These are phyloP conservation scores for Gynochthodes officinalis DNA, from an alignment of 257 asterid species.

Conservation along the genomic window DNA sequence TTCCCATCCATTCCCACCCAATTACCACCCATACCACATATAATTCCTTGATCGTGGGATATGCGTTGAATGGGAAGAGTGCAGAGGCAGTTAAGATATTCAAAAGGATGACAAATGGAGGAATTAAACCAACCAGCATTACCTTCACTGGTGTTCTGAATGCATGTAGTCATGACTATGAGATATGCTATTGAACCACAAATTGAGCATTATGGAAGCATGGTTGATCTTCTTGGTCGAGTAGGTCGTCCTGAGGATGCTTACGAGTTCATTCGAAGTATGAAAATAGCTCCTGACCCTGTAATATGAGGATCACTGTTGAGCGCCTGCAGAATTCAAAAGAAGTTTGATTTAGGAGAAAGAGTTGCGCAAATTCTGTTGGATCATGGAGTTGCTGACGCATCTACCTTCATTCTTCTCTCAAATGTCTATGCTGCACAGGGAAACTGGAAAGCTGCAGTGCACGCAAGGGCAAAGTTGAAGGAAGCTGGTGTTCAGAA, in stretches of 20 bases:
- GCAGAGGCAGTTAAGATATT: conserved; percentile 35
- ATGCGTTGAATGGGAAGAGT: conserved; percentile 48
- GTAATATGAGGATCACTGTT: conserved; percentile 49
- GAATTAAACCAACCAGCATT: conserved; percentile 37
- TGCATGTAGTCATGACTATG: conserved; percentile 46
- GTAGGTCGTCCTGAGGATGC: conserved; percentile 50
- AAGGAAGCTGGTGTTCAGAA: conserved; percentile 35
- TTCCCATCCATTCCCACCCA: no score
- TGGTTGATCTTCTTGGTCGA: conserved; percentile 60
- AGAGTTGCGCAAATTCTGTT: conserved; percentile 26
- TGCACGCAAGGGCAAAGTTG: conserved; percentile 35
- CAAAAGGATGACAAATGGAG: conserved; percentile 32
- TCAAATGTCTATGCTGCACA: conserved; percentile 41
- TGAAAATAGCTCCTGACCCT: conserved; percentile 34
- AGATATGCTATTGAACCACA: conserved; percentile 34
- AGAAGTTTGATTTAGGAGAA: conserved; percentile 38
- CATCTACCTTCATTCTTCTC: conserved; percentile 32
- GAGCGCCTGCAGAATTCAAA: conserved; percentile 46
- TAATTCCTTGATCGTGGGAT: conserved; percentile 48
- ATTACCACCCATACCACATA: no score
- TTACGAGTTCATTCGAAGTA: conserved; percentile 30
- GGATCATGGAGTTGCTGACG: conserved; percentile 26
- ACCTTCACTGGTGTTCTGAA: conserved; percentile 46
- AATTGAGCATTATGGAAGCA: conserved; percentile 52
- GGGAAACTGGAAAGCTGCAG: conserved; percentile 44